phyloP scores from a whole-genome alignment of 1,284 basidiomycete species.

The Inonotus obliquus region DNA sequence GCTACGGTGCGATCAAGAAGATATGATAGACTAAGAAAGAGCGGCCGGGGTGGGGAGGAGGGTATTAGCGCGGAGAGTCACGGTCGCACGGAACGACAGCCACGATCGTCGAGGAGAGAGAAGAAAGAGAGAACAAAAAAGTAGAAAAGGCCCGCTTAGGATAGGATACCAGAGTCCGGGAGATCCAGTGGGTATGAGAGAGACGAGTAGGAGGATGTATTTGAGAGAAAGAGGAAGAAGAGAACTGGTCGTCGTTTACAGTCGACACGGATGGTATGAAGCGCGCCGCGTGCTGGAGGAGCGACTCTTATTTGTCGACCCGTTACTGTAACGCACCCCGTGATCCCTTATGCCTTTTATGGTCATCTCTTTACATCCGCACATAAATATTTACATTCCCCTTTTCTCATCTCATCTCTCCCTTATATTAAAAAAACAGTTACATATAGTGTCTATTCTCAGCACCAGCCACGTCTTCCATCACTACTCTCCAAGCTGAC shows the following conservation, averaged over 20 bases:
- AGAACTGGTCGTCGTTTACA: background rate
- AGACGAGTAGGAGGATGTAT: background rate
- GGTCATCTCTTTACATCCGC: background rate
- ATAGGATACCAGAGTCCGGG: background rate
- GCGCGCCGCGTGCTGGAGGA: slow-evolving; percentile 2
- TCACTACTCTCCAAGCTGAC: slow-evolving; percentile 73
- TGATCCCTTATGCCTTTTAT: background rate
- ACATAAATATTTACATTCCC: background rate
- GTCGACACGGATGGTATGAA: background rate
- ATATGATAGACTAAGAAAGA: background rate
- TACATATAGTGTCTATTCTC: background rate
- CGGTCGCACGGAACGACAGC: slow-evolving; percentile 2
- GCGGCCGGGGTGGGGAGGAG: background rate
- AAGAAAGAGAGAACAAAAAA: background rate
- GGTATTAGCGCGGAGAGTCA: slow-evolving; percentile 4
- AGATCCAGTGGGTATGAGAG: background rate
- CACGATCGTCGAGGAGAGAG: background rate
- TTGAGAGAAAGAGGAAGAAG: background rate
- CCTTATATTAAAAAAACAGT: background rate
- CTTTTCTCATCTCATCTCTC: background rate
- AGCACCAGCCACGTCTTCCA: background rate
- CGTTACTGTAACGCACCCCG: background rate
- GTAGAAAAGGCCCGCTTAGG: no score
- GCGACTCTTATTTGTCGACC: background rate
- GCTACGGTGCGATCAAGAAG: background rate